These are phyloP conservation scores for Erigeron canadensis DNA, from an alignment of 129 eudicot genomes.

Conservation along the genomic window DNA sequence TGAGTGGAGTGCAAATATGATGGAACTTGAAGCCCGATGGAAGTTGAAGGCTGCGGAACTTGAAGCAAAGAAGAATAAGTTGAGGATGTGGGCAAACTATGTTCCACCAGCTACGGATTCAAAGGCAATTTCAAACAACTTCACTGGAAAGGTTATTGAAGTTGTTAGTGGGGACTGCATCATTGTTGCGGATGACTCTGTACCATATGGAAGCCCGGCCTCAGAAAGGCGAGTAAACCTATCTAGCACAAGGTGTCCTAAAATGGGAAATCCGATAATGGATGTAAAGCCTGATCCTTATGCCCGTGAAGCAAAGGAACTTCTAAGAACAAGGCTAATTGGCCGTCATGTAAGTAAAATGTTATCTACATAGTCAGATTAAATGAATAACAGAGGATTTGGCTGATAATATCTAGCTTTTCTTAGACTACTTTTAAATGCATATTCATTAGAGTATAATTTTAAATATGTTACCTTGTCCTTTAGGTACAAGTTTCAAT, in stretches of 20 bases:
- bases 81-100: constrained; percentile 87
- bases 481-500: constrained; percentile 88
- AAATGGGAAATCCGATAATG: constrained; percentile 79
- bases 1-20: constrained; percentile 92
- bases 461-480: not conserved
- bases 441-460: too few species aligned
- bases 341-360: constrained; percentile 62
- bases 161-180: constrained; percentile 95
- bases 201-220: constrained; percentile 87
- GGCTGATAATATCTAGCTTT: too few species aligned
- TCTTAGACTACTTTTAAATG: too few species aligned
- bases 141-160: constrained; percentile 94
- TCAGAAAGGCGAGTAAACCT: constrained; percentile 96
- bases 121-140: constrained; percentile 89
- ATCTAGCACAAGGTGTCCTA: constrained; percentile 89
- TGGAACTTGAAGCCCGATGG: constrained; percentile 79
- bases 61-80: constrained; percentile 73
- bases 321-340: constrained; percentile 65
- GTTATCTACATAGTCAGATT: not conserved
- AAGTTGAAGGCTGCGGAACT: constrained; percentile 81
- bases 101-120: constrained; percentile 91
- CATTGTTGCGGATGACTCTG: constrained; percentile 84
- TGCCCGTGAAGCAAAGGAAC: constrained; percentile 94
- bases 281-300: constrained; percentile 74
- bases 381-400: not conserved